Conservation (phyloP, 805 yeast genomes). For the Peterozyma xylosa region DNA sequence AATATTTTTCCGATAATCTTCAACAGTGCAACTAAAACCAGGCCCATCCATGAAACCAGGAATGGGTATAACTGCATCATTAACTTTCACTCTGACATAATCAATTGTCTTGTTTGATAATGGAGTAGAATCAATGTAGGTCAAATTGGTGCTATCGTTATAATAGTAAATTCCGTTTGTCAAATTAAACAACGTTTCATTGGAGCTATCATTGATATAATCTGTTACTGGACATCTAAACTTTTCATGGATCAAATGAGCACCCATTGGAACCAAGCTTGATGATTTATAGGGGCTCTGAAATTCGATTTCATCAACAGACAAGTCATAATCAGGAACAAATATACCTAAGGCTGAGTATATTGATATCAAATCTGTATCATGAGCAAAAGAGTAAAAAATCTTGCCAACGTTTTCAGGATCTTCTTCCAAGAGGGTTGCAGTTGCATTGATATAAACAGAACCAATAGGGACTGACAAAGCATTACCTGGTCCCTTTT, state of each 20-base stretch:
- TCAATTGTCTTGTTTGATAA: neutral
- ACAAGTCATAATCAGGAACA: slow-evolving; percentile 30
- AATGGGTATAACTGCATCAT: slow-evolving; percentile 46
- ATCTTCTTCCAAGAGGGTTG: slow-evolving; percentile 32
- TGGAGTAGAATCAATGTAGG: no score
- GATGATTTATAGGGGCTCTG: slow-evolving; percentile 38
- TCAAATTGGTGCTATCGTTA: no score
- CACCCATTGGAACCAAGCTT: slow-evolving; percentile 46
- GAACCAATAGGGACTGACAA: slow-evolving; percentile 33
- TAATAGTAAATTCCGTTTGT: no score
- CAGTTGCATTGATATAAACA: slow-evolving; percentile 39
- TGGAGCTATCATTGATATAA: slow-evolving; percentile 5
- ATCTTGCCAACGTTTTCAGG: slow-evolving; percentile 22
- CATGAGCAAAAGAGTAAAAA: slow-evolving; percentile 45
- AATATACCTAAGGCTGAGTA: slow-evolving; percentile 41
- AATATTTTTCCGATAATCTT: slow-evolving; percentile 1
- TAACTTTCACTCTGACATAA: slow-evolving; percentile 38
- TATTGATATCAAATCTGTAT: slow-evolving; percentile 45
- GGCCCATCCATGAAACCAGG: slow-evolving; percentile 42
- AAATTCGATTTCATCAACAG: slow-evolving; percentile 36
- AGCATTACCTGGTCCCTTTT: slow-evolving; percentile 41
- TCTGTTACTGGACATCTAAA: slow-evolving; percentile 28
- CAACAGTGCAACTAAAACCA: slow-evolving; percentile 26
- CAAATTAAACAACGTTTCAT: no score
- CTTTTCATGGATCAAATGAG: slow-evolving; percentile 37